Percentiles rank a stretch among this genome's conserved stretches.
Evolutionary conservation across 768 basidiomycete genomes (phyloP).

Genomic region (Tulasnella sp.): DNA sequence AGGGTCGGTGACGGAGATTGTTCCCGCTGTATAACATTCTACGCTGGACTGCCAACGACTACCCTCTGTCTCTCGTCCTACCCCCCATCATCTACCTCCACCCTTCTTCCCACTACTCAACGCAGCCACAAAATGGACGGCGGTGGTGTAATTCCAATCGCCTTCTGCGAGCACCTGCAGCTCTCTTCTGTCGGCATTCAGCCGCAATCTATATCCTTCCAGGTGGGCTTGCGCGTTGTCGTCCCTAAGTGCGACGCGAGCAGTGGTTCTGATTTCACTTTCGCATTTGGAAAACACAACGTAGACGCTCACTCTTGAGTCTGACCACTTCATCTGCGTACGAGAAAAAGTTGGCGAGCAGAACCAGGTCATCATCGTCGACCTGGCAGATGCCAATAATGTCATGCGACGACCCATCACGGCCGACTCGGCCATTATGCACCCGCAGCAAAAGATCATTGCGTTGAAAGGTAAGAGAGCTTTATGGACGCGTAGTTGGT

Average conservation of each 20-base stretch:
- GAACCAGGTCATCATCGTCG: slow-evolving; percentile 98
- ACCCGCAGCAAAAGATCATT: slow-evolving; percentile 92
- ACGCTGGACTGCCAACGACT: slow-evolving; percentile 6
- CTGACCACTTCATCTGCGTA: slow-evolving; percentile 97
- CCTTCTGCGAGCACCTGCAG: slow-evolving; percentile 88
- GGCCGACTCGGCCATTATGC: slow-evolving; percentile 99
- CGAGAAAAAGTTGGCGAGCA: slow-evolving; percentile 93
- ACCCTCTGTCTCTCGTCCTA: background rate
- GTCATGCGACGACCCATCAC: slow-evolving; percentile 92
- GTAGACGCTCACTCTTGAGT: slow-evolving; percentile 90
- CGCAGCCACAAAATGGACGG: slow-evolving; percentile 17
- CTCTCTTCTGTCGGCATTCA: slow-evolving; percentile 94
- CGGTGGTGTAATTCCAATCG: slow-evolving; percentile 51
- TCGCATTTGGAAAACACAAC: slow-evolving; percentile 10
- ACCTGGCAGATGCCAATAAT: slow-evolving; percentile 96
- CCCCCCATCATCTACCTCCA: background rate
- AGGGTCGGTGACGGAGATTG: slow-evolving; percentile 9
- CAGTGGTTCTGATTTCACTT: background rate
- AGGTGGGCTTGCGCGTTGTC: slow-evolving; percentile 50
- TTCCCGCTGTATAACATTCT: slow-evolving; percentile 12
- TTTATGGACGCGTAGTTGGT: background rate
- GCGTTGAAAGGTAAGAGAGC: slow-evolving; percentile 76
- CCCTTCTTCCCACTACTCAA: background rate
- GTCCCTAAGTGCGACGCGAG: slow-evolving; percentile 33
- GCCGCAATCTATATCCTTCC: slow-evolving; percentile 95